phyloP scores from a whole-genome alignment of 805 yeast genomes.

The Maudiozyma bulderi region DNA sequence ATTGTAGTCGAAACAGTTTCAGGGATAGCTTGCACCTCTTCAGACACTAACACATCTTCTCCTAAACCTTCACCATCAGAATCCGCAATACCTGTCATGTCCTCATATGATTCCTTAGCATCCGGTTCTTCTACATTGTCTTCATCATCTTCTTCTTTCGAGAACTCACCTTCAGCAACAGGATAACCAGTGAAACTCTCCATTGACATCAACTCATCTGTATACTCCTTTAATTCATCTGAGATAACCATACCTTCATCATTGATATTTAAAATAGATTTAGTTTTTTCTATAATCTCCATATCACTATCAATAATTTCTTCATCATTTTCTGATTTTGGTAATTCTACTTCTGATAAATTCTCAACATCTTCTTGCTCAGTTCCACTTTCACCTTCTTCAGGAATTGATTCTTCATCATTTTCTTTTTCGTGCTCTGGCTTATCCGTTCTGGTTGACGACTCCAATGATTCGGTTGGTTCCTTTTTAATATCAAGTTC shows the following conservation, averaged over 20 bases:
- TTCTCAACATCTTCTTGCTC: background rate
- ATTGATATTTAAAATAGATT: background rate
- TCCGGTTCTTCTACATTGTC: background rate
- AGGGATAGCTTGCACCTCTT: background rate
- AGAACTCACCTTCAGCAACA: background rate
- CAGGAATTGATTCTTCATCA: too few species aligned
- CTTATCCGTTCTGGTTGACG: background rate
- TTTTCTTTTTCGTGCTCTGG: too few species aligned
- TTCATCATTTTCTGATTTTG: too few species aligned
- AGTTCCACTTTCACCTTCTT: background rate
- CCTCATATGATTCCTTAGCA: slow-evolving; percentile 15
- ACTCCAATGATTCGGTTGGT: background rate
- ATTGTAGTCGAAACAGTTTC: background rate
- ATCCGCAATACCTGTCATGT: slow-evolving; percentile 13
- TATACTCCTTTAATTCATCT: too few species aligned
- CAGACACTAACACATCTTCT: background rate
- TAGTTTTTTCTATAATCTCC: background rate
- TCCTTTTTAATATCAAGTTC: background rate
- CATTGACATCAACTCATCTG: background rate
- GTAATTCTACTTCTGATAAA: too few species aligned
- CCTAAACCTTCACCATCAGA: slow-evolving; percentile 10
- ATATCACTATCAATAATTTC: background rate
- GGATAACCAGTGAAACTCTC: background rate
- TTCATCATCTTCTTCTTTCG: background rate
- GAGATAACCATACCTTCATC: background rate